Evolutionary conservation across 345 rosid species (phyloP).

Genomic region (Brassica cretica): DNA sequence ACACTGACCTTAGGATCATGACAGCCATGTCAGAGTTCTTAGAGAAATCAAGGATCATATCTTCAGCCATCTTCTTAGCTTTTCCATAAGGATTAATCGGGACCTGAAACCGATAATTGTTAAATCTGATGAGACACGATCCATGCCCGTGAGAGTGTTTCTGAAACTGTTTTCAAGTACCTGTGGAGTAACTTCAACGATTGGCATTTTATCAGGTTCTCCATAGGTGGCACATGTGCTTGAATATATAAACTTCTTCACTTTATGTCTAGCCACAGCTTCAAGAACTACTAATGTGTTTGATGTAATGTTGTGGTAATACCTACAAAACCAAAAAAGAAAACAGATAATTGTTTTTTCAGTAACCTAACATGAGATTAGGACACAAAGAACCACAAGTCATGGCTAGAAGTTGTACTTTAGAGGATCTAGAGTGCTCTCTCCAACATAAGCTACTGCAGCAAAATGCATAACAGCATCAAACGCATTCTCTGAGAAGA

Average conservation of each 20-base stretch:
- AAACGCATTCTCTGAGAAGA: conserved; percentile 60
- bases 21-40: conserved; percentile 64
- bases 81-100: conserved; percentile 72
- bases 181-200: conserved; percentile 58
- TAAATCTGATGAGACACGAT: background rate
- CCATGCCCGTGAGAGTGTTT: background rate
- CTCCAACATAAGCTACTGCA: conserved; percentile 76
- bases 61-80: conserved; percentile 78
- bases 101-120: conserved; percentile 27
- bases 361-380: background rate
- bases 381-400: background rate
- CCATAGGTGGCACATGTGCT: conserved; percentile 79
- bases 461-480: conserved; percentile 71
- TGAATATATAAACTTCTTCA: conserved; percentile 68
- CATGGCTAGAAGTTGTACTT: background rate
- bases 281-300: conserved; percentile 60
- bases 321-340: background rate
- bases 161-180: conserved; percentile 6
- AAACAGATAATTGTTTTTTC: background rate
- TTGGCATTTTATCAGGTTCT: conserved; percentile 67
- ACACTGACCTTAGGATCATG: conserved; percentile 57
- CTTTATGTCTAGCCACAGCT: conserved; percentile 59
- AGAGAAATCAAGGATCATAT: conserved; percentile 62
- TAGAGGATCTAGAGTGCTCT: conserved; percentile 45
- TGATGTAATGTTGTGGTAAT: conserved; percentile 58